phyloP scores from a whole-genome alignment of 202 grass and related monocot species.

The Carex sylvatica region DNA sequence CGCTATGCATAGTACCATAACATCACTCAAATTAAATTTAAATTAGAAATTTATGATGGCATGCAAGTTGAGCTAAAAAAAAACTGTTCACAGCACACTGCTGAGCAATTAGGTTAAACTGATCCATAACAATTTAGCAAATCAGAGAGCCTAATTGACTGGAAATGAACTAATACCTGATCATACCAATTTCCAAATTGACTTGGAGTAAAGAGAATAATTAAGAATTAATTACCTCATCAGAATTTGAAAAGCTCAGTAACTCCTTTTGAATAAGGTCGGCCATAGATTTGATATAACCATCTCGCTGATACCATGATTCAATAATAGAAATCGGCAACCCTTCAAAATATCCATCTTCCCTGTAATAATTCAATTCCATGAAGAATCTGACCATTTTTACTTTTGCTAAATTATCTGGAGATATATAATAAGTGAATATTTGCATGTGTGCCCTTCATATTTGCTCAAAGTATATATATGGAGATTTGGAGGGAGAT shows the following conservation, averaged over 20 bases:
- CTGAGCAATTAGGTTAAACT: constrained; percentile 4
- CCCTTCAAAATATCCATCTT: constrained; percentile 83
- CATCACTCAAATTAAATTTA: not conserved
- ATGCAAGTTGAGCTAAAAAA: not conserved
- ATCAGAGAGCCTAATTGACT: not conserved
- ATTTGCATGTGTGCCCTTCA: not conserved
- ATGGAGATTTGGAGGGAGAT: not conserved
- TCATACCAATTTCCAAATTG: not conserved
- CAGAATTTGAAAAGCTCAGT: constrained; percentile 54
- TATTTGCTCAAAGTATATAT: not conserved
- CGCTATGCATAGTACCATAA: no score
- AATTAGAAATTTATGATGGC: not conserved
- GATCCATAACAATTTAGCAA: not conserved
- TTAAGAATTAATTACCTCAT: constrained; percentile 58
- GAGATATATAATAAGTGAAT: not conserved
- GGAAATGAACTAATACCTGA: not conserved
- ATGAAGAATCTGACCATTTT: constrained; percentile 7
- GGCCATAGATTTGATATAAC: constrained; percentile 92
- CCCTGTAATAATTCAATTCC: constrained; percentile 43
- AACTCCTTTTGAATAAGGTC: constrained; percentile 86
- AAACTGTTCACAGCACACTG: not conserved
- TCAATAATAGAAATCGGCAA: constrained; percentile 84
- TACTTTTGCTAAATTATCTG: not conserved
- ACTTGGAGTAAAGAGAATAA: not conserved
- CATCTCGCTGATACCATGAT: constrained; percentile 91